Conservation (phyloP, 75 land plant species). For the Larix kaempferi region DNA sequence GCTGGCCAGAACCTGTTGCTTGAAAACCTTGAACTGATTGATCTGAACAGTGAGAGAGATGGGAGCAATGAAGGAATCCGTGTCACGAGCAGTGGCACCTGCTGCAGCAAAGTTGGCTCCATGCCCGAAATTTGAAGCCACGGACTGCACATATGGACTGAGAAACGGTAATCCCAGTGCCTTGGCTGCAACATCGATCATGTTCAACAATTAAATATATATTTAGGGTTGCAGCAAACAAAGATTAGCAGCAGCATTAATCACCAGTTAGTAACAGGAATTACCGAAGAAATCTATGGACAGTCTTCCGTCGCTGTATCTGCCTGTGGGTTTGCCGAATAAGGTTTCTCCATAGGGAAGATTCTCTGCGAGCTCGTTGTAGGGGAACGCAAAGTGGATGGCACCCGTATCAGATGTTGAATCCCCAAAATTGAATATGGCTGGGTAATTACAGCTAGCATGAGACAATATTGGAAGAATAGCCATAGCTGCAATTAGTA, state of each 20-base stretch:
- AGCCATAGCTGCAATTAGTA: not conserved
- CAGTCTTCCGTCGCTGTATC: constrained; percentile 25
- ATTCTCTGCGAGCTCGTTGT: constrained; percentile 8
- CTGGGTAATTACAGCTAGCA: constrained; percentile 4
- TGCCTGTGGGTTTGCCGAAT: constrained; percentile 7
- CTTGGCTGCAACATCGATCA: constrained; percentile 30
- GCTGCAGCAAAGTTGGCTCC: constrained; percentile 62
- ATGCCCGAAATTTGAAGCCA: constrained; percentile 39
- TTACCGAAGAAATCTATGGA: constrained; percentile 18
- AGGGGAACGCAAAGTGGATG: constrained; percentile 20
- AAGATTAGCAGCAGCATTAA: too few species aligned
- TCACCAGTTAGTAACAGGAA: too few species aligned
- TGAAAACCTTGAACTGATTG: constrained; percentile 10
- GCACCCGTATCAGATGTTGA: constrained; percentile 27
- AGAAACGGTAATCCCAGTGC: constrained; percentile 45
- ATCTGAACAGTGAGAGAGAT: constrained; percentile 18
- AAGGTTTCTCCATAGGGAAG: constrained; percentile 26
- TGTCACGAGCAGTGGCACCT: too few species aligned
- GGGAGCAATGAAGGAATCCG: constrained; percentile 10
- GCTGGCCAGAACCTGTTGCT: constrained; percentile 13
- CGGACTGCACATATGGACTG: constrained; percentile 17
- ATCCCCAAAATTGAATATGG: constrained; percentile 29
- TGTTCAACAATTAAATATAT: not conserved
- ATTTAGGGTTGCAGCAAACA: too few species aligned
- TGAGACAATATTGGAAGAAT: not conserved